A percentile compares a stretch with the other conserved stretches of the same genome.
Conservation (phyloP, 176 grass and related monocot species). For the Oryza coarctata region DNA sequence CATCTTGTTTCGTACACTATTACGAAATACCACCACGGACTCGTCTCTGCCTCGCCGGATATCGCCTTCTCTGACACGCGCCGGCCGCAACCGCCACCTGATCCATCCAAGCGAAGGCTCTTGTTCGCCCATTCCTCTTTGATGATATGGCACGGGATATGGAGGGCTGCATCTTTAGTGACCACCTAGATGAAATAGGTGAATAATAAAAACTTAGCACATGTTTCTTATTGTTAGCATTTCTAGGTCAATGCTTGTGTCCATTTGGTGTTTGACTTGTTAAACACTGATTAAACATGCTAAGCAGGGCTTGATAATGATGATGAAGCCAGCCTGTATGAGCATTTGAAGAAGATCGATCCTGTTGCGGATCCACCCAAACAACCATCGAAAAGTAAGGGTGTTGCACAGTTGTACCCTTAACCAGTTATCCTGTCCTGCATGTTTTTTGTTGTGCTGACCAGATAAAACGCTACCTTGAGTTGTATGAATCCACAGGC, state of each 20-base stretch:
- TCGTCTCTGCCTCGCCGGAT: too few relatives aligned
- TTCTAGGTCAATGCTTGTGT: not conserved
- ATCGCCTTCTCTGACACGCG: too few relatives aligned
- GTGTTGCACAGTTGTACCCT: not conserved
- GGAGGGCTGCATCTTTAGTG: conserved; percentile 25
- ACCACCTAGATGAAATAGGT: conserved; percentile 38
- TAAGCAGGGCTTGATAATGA: conserved; percentile 43
- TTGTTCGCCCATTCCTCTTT: conserved; percentile 78
- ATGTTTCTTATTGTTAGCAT: conserved; percentile 12
- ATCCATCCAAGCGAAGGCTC: too few relatives aligned
- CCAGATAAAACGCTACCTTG: conserved; percentile 78
- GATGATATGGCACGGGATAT: conserved; percentile 67
- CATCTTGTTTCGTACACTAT: too few relatives aligned
- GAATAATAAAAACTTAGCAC: not conserved
- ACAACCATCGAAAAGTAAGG: conserved; percentile 81
- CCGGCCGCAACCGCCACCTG: too few relatives aligned
- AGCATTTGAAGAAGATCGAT: conserved; percentile 69
- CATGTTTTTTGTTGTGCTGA: conserved; percentile 23
- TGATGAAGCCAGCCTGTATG: conserved; percentile 47
- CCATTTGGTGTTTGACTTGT: not conserved
- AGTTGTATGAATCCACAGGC: conserved; percentile 65
- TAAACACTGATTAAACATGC: not conserved
- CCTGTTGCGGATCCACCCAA: conserved; percentile 77
- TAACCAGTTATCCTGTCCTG: conserved; percentile 3
- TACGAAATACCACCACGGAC: too few relatives aligned